These are phyloP conservation scores for Trichoderma oligosporum DNA, from an alignment of 2,329 filamentous ascomycete species.

Conservation along the genomic window DNA sequence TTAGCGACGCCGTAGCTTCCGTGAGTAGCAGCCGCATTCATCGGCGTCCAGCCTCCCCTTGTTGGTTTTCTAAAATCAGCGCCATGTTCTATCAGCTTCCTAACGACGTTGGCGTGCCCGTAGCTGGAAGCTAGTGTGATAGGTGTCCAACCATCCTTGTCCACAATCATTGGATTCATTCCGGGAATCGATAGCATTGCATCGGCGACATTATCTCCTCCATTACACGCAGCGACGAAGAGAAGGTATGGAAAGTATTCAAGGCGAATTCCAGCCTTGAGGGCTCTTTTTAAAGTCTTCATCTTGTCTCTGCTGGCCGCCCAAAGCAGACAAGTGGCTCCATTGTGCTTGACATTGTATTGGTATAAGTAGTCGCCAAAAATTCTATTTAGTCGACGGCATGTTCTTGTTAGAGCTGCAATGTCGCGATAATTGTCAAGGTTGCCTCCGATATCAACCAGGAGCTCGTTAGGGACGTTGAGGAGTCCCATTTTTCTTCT, in stretches of 20 bases:
- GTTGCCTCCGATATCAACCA: slow-evolving; percentile 2
- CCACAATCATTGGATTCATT: neutral
- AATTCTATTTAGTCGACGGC: slow-evolving; percentile 6
- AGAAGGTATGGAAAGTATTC: slow-evolving; percentile 5
- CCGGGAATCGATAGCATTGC: slow-evolving; percentile 3
- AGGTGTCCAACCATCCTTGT: slow-evolving; percentile 11
- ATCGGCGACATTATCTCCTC: neutral
- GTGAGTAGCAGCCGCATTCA: slow-evolving; percentile 7
- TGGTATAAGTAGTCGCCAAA: slow-evolving; percentile 16
- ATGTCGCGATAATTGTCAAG: slow-evolving; percentile 12
- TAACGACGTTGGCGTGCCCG: slow-evolving; percentile 6
- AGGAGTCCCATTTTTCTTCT: neutral
- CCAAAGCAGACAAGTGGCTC: slow-evolving; percentile 12
- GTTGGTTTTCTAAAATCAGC: neutral
- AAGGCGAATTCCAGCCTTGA: slow-evolving; percentile 7
- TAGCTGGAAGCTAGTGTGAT: slow-evolving; percentile 7
- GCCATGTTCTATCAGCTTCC: neutral
- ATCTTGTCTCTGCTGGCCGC: slow-evolving; percentile 1
- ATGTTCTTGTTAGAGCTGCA: slow-evolving; percentile 3
- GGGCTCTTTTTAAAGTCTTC: neutral
- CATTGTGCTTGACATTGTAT: neutral
- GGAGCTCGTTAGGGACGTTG: slow-evolving; percentile 10
- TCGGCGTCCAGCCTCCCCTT: slow-evolving; percentile 7
- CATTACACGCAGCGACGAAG: slow-evolving; percentile 1
- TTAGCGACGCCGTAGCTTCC: slow-evolving; percentile 1